These are phyloP conservation scores for Teratosphaeria gauchensis DNA, from an alignment of 2,329 filamentous ascomycete genomes.

Conservation along the genomic window DNA sequence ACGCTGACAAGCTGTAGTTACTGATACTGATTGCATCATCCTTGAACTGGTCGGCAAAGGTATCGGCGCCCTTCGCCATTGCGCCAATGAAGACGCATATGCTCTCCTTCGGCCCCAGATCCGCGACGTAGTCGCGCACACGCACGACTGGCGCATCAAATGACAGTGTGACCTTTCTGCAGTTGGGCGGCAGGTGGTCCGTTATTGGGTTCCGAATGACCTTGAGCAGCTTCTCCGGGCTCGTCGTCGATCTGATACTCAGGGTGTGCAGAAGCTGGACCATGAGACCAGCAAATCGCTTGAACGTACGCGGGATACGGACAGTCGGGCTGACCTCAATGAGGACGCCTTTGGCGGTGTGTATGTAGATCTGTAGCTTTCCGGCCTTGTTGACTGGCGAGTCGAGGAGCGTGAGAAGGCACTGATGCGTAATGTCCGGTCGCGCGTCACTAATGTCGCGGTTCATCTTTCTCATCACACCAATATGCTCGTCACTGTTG, in stretches of 20 bases:
- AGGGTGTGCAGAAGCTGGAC: constrained; percentile 92
- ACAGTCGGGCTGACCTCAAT: constrained; percentile 98
- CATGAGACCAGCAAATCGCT: constrained; percentile 97
- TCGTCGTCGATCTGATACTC: constrained; percentile 91
- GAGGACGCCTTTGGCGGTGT: constrained; percentile 91
- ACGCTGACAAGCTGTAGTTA: constrained; percentile 94
- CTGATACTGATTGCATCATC: constrained; percentile 98
- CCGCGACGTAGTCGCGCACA: constrained; percentile 79
- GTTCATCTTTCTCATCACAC: constrained; percentile 99
- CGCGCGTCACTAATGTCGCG: constrained; percentile 95
- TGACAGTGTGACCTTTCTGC: constrained; percentile 92
- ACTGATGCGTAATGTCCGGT: constrained; percentile 98
- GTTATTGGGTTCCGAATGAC: constrained; percentile 98
- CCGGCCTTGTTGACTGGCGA: constrained; percentile 98
- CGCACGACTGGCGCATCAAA: constrained; percentile 84
- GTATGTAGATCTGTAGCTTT: constrained; percentile 95
- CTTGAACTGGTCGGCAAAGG: constrained; percentile 88
- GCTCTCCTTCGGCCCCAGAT: constrained; percentile 72
- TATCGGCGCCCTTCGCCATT: constrained; percentile 95
- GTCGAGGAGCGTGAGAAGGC: constrained; percentile 89
- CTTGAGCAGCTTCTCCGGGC: constrained; percentile 91
- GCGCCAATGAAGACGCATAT: constrained; percentile 96
- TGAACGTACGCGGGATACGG: constrained; percentile 94
- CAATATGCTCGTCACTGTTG: constrained; percentile 98
- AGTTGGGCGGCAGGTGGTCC: constrained; percentile 91